Conservation (phyloP, 495 filamentous ascomycete species). For the Paragyromitra xinjiangensis region DNA sequence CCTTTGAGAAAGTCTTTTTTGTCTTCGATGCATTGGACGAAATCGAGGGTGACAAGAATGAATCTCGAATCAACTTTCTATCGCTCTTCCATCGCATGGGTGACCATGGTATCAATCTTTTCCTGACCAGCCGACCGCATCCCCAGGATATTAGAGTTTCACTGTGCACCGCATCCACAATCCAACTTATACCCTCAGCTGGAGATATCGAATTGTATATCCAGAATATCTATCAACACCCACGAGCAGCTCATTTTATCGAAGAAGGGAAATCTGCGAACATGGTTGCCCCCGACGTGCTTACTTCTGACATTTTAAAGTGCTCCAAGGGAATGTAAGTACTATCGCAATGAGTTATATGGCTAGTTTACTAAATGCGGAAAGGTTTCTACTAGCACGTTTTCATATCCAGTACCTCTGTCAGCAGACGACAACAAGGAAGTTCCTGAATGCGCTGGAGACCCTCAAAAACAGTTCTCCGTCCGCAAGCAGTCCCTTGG, state of each 20-base stretch:
- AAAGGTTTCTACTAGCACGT: conserved; percentile 1
- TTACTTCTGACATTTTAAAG: background rate
- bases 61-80: background rate
- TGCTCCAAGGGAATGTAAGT: background rate
- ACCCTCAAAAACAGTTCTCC: background rate
- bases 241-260: background rate
- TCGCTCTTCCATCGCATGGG: background rate
- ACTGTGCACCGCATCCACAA: too few species aligned
- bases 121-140: background rate
- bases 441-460: background rate
- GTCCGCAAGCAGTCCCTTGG: background rate
- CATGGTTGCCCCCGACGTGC: too few species aligned
- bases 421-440: background rate
- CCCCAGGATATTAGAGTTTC: background rate
- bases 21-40: conserved; percentile 17
- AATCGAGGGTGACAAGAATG: background rate
- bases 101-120: background rate
- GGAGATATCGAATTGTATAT: conserved; percentile 6
- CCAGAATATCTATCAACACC: background rate
- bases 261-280: too few species aligned
- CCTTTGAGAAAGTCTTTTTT: background rate
- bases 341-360: background rate
- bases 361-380: background rate
- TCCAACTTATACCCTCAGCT: background rate
- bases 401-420: conserved; percentile 2